Evolutionary conservation across 129 eudicot species (phyloP), one percentile per base, ranked within the genome.

Genomic region (Flaveria linearis): DNA sequence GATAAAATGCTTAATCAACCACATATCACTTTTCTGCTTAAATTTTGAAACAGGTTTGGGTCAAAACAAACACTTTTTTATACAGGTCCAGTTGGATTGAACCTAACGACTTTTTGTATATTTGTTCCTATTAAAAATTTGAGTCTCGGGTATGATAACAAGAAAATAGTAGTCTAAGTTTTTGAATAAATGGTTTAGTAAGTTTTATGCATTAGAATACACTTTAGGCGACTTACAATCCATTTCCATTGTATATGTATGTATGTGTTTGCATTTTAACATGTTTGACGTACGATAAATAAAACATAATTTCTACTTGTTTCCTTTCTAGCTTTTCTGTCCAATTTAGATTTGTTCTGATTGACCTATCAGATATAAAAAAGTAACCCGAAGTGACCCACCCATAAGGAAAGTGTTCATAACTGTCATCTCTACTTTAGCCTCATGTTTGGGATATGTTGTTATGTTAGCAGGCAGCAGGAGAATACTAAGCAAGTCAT

Each of bases 401-500:
- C 16, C 17, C 41, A 14, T 45, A 50, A 50, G 17, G 15, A 50
- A 50, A 50, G 7, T 14, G 18, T 5, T 50, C 61, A 55, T 4
- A 55, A 18, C 9, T 17, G 61, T 2, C 28, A 55, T 17, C 61
- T 55, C 10, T n/a, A 4, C 25, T 0, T 17, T 55, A n/a, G 23
- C 61, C 26, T 2, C 11, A 45, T 64, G 30, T 45, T 75, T 15
- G 82, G 17, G 61, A 45, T 45, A 45, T 45, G 14, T 45, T 45
- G 74, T 66, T 63, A 42, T 71, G 20, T 70, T 61, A 53, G 75
- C 89, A 91, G 98, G 84, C 93, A 88, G 74, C 91, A 94, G 61
- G 90, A 78, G 51, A 93, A 88, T 28, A 82, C 90, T 25, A 86
- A 87, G 71, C 92, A 87, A 88, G 90, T 94, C 15, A 83, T 84